Percentiles rank a stretch among this genome's conserved stretches.
Evolutionary conservation across 2,329 filamentous ascomycete species (phyloP).

Genomic region (Colletotrichum sidae): DNA sequence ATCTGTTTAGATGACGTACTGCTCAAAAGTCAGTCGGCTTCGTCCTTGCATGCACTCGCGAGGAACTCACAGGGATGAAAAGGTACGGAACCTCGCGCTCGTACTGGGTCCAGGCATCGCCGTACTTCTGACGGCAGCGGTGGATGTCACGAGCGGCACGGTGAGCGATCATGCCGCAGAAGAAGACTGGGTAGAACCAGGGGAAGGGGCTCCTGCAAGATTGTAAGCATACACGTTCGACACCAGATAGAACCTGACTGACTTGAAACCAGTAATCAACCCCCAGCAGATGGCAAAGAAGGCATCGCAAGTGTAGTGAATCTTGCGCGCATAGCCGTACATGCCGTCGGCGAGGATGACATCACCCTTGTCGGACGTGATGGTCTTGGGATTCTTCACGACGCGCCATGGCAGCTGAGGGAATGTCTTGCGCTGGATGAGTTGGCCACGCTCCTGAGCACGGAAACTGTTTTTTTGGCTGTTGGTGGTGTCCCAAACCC

Average conservation of each 20-base stretch:
- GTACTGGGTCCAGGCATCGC: slow-evolving; percentile 85
- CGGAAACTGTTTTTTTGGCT: slow-evolving; percentile 95
- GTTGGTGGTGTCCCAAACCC: slow-evolving; percentile 93
- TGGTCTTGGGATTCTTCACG: slow-evolving; percentile 82
- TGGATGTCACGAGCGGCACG: slow-evolving; percentile 81
- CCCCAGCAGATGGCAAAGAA: slow-evolving; percentile 85
- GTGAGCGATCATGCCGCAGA: slow-evolving; percentile 82
- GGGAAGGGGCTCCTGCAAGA: slow-evolving; percentile 75
- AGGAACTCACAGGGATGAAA: slow-evolving; percentile 68
- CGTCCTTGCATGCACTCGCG: background rate
- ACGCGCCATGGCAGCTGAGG: slow-evolving; percentile 92
- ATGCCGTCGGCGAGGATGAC: slow-evolving; percentile 87
- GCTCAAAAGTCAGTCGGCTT: background rate
- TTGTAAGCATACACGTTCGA: background rate
- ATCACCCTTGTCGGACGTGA: slow-evolving; percentile 78
- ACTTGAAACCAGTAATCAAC: slow-evolving; percentile 80
- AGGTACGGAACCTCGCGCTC: slow-evolving; percentile 83
- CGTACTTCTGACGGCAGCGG: slow-evolving; percentile 82
- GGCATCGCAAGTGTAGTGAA: slow-evolving; percentile 82
- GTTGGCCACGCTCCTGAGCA: slow-evolving; percentile 78
- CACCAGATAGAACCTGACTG: background rate
- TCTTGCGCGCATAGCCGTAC: slow-evolving; percentile 63
- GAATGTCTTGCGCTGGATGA: slow-evolving; percentile 81
- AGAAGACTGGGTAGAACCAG: slow-evolving; percentile 91
- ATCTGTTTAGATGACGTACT: slow-evolving; percentile 15